These are phyloP conservation scores for Lunularia cruciata DNA, from an alignment of 225 moss, liverwort and hornwort species.

Conservation along the genomic window DNA sequence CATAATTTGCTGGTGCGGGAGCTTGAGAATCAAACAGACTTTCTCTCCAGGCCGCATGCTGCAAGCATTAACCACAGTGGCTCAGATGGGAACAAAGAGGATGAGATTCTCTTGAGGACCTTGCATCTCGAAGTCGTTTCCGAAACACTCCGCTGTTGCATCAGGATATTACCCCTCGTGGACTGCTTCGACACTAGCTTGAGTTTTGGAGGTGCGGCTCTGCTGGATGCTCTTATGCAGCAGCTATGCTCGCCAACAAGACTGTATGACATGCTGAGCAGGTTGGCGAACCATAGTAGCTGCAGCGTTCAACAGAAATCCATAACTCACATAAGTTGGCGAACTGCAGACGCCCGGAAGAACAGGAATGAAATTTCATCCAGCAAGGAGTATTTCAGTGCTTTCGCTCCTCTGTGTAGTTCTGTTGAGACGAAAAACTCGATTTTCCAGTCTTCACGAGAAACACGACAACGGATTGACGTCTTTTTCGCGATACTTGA, in stretches of 20 bases:
- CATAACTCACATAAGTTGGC: neutral
- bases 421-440: neutral
- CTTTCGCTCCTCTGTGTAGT: neutral
- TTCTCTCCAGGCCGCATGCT: constrained; percentile 23
- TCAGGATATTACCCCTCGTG: constrained; percentile 67
- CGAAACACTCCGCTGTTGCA: constrained; percentile 71
- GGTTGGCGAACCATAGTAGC: neutral
- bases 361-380: neutral
- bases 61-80: neutral
- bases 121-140: constrained; percentile 52
- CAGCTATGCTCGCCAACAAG: constrained; percentile 71
- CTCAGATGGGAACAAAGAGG: neutral
- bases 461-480: constrained; percentile 20
- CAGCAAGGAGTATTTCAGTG: neutral
- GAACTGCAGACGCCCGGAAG: neutral
- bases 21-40: constrained; percentile 43
- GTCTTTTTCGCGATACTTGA: constrained; percentile 31
- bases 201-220: constrained; percentile 53
- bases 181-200: constrained; percentile 75
- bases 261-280: constrained; percentile 47
- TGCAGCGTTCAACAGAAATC: constrained; percentile 12
- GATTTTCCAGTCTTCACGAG: neutral
- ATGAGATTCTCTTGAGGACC: constrained; percentile 37
- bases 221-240: constrained; percentile 55
- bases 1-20: constrained; percentile 58